Conservation (phyloP, 345 rosid genomes). For the Moringa oleifera region DNA sequence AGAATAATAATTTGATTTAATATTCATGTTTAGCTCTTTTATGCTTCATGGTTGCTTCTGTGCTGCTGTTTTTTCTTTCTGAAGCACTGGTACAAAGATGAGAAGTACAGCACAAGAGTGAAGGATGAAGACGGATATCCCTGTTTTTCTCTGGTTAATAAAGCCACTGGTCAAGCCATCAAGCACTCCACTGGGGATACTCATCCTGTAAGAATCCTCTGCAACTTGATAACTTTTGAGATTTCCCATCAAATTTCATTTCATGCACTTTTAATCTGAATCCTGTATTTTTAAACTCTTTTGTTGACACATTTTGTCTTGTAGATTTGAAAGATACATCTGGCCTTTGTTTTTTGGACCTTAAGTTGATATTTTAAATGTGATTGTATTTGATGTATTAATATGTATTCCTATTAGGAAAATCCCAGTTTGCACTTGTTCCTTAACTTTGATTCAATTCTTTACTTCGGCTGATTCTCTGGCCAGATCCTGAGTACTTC, state of each 20-base stretch:
- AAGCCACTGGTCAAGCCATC: constrained; percentile 78
- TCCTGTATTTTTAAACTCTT: no score
- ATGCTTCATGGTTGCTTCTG: constrained; percentile 8
- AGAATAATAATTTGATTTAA: neutral
- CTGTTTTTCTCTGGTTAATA: constrained; percentile 76
- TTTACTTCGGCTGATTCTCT: no score
- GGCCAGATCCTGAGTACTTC: neutral
- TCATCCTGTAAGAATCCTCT: constrained; percentile 60
- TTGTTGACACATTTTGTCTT: neutral
- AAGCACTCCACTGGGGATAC: constrained; percentile 75
- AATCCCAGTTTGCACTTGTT: no score
- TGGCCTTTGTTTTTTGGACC: neutral
- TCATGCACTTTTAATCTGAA: neutral
- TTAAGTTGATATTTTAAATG: no score
- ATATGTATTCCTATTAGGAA: no score
- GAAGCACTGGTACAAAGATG: constrained; percentile 89
- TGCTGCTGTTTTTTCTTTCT: constrained; percentile 1
- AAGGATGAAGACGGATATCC: constrained; percentile 81
- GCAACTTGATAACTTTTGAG: neutral
- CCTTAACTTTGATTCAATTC: no score
- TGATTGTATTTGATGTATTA: no score
- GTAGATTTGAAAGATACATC: neutral
- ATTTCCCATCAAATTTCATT: neutral
- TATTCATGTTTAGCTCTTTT: neutral
- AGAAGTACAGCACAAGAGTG: constrained; percentile 73